These are phyloP conservation scores for Mrakia frigida DNA, from an alignment of 768 basidiomycete species.

Conservation along the genomic window DNA sequence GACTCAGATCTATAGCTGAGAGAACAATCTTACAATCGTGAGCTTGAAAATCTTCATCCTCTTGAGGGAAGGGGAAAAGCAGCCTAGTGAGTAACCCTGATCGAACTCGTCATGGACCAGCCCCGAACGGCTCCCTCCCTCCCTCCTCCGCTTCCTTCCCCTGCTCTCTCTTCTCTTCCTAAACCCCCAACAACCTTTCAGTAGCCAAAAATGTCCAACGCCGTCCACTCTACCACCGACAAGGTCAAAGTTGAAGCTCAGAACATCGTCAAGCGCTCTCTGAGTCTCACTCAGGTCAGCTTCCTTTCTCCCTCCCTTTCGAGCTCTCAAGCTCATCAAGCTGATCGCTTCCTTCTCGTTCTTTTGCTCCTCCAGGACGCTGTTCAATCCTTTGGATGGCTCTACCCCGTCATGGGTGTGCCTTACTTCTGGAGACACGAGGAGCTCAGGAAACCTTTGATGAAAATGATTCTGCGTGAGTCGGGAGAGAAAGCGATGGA, in stretches of 20 bases:
- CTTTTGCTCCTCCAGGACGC: neutral
- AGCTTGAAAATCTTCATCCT: neutral
- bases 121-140: neutral
- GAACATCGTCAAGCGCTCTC: constrained; percentile 7
- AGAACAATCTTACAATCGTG: neutral
- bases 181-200: neutral
- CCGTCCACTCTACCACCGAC: neutral
- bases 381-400: constrained; percentile 16
- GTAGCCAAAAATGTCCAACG: neutral
- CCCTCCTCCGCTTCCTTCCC: too few species aligned
- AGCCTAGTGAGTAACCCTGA: neutral
- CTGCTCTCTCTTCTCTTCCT: neutral
- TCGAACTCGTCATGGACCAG: neutral
- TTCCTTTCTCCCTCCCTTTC: neutral
- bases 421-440: constrained; percentile 17
- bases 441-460: constrained; percentile 14
- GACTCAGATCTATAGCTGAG: too few species aligned
- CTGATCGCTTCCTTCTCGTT: constrained; percentile 1
- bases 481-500: neutral
- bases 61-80: neutral
- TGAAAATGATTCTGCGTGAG: constrained; percentile 22
- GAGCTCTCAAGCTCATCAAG: neutral
- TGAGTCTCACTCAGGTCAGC: constrained; percentile 2
- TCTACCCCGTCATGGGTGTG: constrained; percentile 28
- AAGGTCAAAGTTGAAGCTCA: constrained; percentile 8